Base-by-base conservation (phyloP, 2,329 filamentous ascomycete genomes). In the Drechslerella stenobrocha region DNA sequence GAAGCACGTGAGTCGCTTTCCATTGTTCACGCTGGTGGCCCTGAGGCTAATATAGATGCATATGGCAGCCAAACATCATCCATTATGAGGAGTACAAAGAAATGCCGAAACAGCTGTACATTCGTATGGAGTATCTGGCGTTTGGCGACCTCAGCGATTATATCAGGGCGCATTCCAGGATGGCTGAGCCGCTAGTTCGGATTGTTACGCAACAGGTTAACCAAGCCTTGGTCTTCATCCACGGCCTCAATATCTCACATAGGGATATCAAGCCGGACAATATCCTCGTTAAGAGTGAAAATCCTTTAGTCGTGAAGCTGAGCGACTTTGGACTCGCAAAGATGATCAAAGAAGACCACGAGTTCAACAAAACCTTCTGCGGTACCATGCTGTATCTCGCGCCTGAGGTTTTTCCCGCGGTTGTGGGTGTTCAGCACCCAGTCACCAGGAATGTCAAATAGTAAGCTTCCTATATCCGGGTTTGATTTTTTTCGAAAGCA, bases 221-320 rank as follows among this genome's bases (percentile, higher is more conserved):
- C 42, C 83, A 87, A 71, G 92, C 92, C 1, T 79, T 98, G 52
- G 85, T 84, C 26, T 96, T 98, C 75, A 80, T 98, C 6, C 93
- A 98, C 76, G 80, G 81, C 53, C 87, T 88, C 73, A 90, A 87
- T 74, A 96, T 98, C 72, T 97, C 92, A 0, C 93, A 98, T 77
- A 87, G 93, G n/a, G 93, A 98, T 76, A 90, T 98, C 74, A 98
- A 98, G 75, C 93, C 93, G 0, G 93, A 98, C 79, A 98, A 98
- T 74, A 96, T 98, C 67, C 81, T 98, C 37, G 88, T 97, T 71
- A 81, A 85, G 8, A 86, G 84, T 0, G 75, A 84, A 7, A 80
- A 86, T 3, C 90, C 91, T 0, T 83, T 96, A 48, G 80, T 83
- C 11, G 87, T 97, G 72, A 97, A 98, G 77, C 80, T 98, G 11